Evolutionary conservation across 345 rosid species (phyloP).

Genomic region (Citrus inodora): DNA sequence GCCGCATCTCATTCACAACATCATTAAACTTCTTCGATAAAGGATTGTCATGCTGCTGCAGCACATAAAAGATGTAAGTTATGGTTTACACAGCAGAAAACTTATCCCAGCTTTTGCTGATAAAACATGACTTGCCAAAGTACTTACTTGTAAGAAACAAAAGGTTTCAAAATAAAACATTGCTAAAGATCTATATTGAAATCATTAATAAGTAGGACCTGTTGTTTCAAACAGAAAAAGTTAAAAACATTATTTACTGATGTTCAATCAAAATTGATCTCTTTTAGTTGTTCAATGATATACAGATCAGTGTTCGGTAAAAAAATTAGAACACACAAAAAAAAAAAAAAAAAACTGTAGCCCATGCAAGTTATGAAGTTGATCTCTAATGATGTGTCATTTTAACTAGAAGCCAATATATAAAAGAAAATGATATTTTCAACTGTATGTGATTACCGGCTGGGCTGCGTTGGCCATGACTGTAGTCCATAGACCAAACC

Average conservation of each 20-base stretch:
- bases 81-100: not conserved
- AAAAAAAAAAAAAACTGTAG: not conserved
- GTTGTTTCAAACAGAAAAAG: not conserved
- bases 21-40: constrained; percentile 78
- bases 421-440: not conserved
- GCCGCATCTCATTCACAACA: constrained; percentile 73
- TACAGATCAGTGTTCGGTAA: not conserved
- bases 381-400: not conserved
- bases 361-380: constrained; percentile 11
- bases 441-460: constrained; percentile 25
- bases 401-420: not conserved
- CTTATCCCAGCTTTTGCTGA: not conserved
- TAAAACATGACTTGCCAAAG: not conserved
- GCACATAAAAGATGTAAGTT: not conserved
- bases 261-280: not conserved
- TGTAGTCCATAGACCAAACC: constrained; percentile 59
- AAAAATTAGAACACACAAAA: not conserved
- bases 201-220: not conserved
- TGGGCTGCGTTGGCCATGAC: constrained; percentile 44
- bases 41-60: constrained; percentile 66
- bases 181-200: too few species aligned
- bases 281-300: not conserved
- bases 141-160: not conserved
- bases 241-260: not conserved
- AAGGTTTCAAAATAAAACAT: too few species aligned